Percentiles rank a stretch among this genome's conserved stretches.
Evolutionary conservation across 805 yeast species (phyloP).

Genomic region (Suhomyces sp.): DNA sequence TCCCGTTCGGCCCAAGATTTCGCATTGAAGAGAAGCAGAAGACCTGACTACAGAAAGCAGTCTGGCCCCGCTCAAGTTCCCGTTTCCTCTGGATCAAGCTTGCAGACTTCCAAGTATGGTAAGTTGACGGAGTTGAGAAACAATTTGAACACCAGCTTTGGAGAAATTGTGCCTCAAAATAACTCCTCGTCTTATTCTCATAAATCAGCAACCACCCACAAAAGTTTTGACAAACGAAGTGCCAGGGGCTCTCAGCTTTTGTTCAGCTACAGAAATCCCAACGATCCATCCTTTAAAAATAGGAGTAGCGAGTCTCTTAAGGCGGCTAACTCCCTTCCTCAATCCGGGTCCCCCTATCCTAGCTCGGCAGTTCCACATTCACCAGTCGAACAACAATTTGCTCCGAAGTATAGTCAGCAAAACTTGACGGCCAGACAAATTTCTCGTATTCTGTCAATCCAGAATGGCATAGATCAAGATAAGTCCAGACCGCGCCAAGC

Average conservation of each 20-base stretch:
- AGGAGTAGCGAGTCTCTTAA: background rate
- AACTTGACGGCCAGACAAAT: constrained; percentile 7
- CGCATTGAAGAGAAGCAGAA: constrained; percentile 36
- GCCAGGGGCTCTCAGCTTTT: constrained; percentile 33
- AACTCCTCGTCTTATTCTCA: background rate
- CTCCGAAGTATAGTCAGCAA: constrained; percentile 6
- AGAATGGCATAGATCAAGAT: constrained; percentile 4
- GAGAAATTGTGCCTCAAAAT: constrained; percentile 7
- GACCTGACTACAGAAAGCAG: constrained; percentile 39
- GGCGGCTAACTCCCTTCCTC: background rate
- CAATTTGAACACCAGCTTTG: constrained; percentile 13
- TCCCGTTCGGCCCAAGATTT: constrained; percentile 16
- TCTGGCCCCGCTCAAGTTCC: constrained; percentile 7
- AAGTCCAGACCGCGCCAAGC: constrained; percentile 10
- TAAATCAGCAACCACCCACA: constrained; percentile 3
- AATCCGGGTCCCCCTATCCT: constrained; percentile 23
- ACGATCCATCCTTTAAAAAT: constrained; percentile 6
- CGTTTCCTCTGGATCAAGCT: constrained; percentile 21
- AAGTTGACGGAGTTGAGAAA: constrained; percentile 24
- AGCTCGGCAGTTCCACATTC: constrained; percentile 11
- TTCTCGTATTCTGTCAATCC: constrained; percentile 8
- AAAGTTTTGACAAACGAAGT: constrained; percentile 10
- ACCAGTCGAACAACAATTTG: constrained; percentile 8
- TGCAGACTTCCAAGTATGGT: constrained; percentile 22
- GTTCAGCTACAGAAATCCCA: constrained; percentile 33